Percentiles rank a stretch among this genome's conserved stretches.
phyloP scores from a whole-genome alignment of 768 basidiomycete species.

The Phlebiopsis flavidoalba region DNA sequence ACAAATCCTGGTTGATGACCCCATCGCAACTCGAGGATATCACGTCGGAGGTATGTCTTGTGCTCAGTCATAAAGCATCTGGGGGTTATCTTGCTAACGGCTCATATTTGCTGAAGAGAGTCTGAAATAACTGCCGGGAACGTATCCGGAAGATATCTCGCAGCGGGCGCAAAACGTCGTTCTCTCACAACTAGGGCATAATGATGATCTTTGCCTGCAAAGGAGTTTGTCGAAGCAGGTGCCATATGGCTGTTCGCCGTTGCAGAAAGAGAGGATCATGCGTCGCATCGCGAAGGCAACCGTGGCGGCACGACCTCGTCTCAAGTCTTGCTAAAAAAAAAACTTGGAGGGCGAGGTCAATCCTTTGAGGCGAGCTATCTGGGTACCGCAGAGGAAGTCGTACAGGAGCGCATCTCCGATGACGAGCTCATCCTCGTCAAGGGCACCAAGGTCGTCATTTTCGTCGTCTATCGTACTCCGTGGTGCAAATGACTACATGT shows the following conservation, averaged over 20 bases:
- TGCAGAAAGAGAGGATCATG: slow-evolving; percentile 97
- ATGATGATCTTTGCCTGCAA: slow-evolving; percentile 94
- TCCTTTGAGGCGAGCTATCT: slow-evolving; percentile 90
- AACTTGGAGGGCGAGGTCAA: slow-evolving; percentile 97
- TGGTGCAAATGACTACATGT: slow-evolving; percentile 98
- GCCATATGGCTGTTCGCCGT: slow-evolving; percentile 97
- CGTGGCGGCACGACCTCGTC: slow-evolving; percentile 87
- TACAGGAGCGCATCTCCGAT: slow-evolving; percentile 96
- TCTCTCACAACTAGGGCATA: slow-evolving; percentile 92
- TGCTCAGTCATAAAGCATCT: background rate
- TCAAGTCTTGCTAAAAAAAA: slow-evolving; percentile 91
- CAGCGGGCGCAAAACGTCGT: slow-evolving; percentile 95
- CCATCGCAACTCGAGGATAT: slow-evolving; percentile 95
- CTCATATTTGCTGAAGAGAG: slow-evolving; percentile 49
- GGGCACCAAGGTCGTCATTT: slow-evolving; percentile 94
- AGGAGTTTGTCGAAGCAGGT: slow-evolving; percentile 98
- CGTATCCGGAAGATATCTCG: slow-evolving; percentile 93
- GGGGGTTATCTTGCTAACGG: background rate
- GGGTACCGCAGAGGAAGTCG: slow-evolving; percentile 92
- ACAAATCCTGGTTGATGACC: slow-evolving; percentile 95
- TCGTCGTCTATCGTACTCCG: slow-evolving; percentile 90
- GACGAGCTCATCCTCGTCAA: slow-evolving; percentile 97
- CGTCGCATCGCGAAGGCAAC: slow-evolving; percentile 96
- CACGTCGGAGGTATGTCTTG: slow-evolving; percentile 68
- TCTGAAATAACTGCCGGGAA: slow-evolving; percentile 93